Evolutionary conservation across 768 basidiomycete genomes (phyloP), one percentile per base, ranked within the genome.

Genomic region (Epithele typhae): DNA sequence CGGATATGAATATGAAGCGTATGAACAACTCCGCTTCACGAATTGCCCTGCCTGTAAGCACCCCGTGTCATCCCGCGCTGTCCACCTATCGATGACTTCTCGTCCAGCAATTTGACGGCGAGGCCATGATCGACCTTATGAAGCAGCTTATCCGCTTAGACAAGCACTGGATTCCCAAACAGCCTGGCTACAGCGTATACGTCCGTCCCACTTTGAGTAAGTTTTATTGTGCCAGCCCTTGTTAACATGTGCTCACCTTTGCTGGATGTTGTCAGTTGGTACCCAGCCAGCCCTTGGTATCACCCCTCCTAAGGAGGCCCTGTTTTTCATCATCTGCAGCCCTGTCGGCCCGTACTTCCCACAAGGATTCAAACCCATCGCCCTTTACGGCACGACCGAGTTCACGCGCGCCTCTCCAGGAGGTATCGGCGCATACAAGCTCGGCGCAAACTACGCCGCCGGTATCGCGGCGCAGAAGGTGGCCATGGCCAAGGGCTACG

Each of bases 1-100:
- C 94, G 3, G 91, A 96, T 67, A 90, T 91, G 89, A 96, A 97
- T 70, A 95, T 97, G 92, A 83, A 82, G 60, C 82, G 94, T 22
- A 93, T 98, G 92, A 92, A 91, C 68, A 77, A 55, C 37, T 90
- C 86, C 59, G 93, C 94, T 12, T 55, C 67, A 21, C 80, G 94
- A 34, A 72, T 92, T 44, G 89, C 86, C 17, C 63, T 91, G 38
- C 88, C 88, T 9, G 87, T 87, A 50, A 46, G 80, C 66, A 8
- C 19, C 21, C 35, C 25, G 10, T 21, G 18, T 48, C 45, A n/a
- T n/a, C n/a, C n/a, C 49, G 17, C 25, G 39, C 39, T 37, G 22
- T 12, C 25, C n/a, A 19, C 17, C 14, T 5, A 19, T 24, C 18
- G 15, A 14, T 37, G n/a, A 48, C 42, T 18, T 46, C 4, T 5